Evolutionary conservation across 192 early-diverging fungal genomes (phyloP).

Genomic region (Entomortierella parvispora): DNA sequence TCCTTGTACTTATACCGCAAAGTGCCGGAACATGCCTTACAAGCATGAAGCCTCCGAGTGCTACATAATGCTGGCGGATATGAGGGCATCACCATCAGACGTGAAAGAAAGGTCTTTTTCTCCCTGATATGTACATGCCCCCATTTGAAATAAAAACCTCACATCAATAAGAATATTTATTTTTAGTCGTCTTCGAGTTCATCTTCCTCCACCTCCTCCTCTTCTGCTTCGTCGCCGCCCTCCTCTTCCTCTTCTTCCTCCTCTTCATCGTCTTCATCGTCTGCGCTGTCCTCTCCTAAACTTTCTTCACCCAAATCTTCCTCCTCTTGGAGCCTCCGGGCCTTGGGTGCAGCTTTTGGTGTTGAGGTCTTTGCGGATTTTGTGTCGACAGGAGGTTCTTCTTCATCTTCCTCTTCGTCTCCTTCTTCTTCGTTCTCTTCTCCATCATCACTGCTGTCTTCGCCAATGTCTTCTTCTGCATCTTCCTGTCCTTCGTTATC

Average conservation of each 20-base stretch:
- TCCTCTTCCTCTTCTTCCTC: constrained; percentile 20
- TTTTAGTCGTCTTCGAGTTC: constrained; percentile 19
- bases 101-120: too few relatives aligned
- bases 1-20: too few relatives aligned
- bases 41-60: too few relatives aligned
- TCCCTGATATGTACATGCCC: too few relatives aligned
- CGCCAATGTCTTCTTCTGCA: not conserved
- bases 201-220: constrained; percentile 3
- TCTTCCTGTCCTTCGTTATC: constrained; percentile 9
- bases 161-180: constrained; percentile 1
- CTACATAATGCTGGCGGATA: too few relatives aligned
- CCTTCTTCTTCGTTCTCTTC: not conserved
- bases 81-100: not conserved
- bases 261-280: constrained; percentile 11
- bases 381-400: not conserved
- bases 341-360: not conserved
- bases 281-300: constrained; percentile 11
- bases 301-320: constrained; percentile 21
- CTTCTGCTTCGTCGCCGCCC: constrained; percentile 12
- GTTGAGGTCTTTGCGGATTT: too few relatives aligned
- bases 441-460: not conserved
- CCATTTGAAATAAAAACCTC: not conserved
- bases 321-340: not conserved
- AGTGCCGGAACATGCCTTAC: too few relatives aligned
- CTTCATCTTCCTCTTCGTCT: constrained; percentile 3